These are phyloP conservation scores for Aureobasidium sp. DNA, from an alignment of 2,329 filamentous ascomycete genomes.

Conservation along the genomic window DNA sequence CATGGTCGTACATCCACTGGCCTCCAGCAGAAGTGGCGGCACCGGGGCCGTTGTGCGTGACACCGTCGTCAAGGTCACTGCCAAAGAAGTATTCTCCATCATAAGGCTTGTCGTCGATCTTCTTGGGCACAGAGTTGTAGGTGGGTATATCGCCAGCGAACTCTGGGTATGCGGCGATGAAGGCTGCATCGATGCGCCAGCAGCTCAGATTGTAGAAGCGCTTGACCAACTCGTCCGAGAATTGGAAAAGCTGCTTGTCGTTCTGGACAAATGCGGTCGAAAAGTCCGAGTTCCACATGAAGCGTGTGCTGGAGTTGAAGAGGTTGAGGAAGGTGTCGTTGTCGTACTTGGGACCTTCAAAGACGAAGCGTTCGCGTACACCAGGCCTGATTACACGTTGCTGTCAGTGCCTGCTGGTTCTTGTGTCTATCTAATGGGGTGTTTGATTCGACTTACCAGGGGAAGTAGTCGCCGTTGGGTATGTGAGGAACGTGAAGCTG, in stretches of 20 bases:
- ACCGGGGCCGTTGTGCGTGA: neutral
- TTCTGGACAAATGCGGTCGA: neutral
- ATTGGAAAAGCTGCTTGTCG: conserved; percentile 9
- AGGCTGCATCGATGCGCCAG: conserved; percentile 12
- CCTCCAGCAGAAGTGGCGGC: neutral
- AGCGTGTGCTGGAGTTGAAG: conserved; percentile 14
- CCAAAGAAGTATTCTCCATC: neutral
- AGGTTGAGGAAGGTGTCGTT: conserved; percentile 4
- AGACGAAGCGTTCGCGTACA: conserved; percentile 13
- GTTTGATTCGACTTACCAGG: neutral
- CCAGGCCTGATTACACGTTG: neutral
- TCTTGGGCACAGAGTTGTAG: conserved; percentile 11
- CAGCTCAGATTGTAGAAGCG: conserved; percentile 14
- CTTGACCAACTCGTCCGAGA: conserved; percentile 7
- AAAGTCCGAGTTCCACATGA: conserved; percentile 11
- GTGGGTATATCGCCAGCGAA: conserved; percentile 14
- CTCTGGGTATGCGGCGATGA: conserved; percentile 11
- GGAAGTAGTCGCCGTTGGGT: conserved; percentile 10
- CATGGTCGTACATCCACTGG: conserved; percentile 1
- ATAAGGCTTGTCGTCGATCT: conserved; percentile 1
- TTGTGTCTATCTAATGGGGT: neutral
- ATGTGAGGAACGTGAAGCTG: conserved; percentile 10
- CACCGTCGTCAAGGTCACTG: neutral
- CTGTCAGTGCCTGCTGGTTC: neutral
- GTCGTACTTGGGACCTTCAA: conserved; percentile 9